Evolutionary conservation across 352 stramenopile species (phyloP), one percentile per base, ranked within the genome.

Genomic region (Pythium biforme): DNA sequence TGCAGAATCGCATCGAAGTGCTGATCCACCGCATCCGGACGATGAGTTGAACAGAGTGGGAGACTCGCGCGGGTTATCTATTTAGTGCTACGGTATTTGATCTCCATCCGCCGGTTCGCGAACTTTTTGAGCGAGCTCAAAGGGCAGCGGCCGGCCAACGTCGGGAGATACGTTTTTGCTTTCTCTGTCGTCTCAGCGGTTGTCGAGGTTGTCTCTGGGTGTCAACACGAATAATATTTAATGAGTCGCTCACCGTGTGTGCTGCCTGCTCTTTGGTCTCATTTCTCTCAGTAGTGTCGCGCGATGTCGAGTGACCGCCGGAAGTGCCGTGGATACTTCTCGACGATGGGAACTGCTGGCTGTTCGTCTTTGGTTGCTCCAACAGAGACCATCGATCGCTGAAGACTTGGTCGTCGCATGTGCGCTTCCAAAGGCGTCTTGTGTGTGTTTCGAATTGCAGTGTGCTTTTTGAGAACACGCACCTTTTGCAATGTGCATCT

Each of bases 1-100:
- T 84, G 46, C 81, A 90, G 56, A 78, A 66, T 19, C 75, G 72
- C 23, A 90, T 90, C 57, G 69, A 78, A 19, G 27, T 45, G 25
- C 63, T 90, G 29, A 73, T 81, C 46, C 37, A 62, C 4, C 50
- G 39, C n/a, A 66, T 71, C 31, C 39, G 48, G 34, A 33, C 29
- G 17, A 62, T 63, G 37, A 20, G 46, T 34, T 70, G 55, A 65
- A 43, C 31, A 11, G 33, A 19, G n/a, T n/a, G 19, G 45, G 3
- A 39, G 20, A 17, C 14, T 22, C 7, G 34, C 22, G 7, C 22
- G n/a, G 33, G 15, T 29, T 54, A 41, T 61, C 37, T 67, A 62
- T 61, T 60, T 66, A 55, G 50, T 52, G 37, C 37, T 43, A 34
- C 31, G 39, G 14, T 46, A 49, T 27, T 12, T 27, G 41, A 49